Conservation (phyloP, 116 monocot species). For the Trichopus zeylanicus region DNA sequence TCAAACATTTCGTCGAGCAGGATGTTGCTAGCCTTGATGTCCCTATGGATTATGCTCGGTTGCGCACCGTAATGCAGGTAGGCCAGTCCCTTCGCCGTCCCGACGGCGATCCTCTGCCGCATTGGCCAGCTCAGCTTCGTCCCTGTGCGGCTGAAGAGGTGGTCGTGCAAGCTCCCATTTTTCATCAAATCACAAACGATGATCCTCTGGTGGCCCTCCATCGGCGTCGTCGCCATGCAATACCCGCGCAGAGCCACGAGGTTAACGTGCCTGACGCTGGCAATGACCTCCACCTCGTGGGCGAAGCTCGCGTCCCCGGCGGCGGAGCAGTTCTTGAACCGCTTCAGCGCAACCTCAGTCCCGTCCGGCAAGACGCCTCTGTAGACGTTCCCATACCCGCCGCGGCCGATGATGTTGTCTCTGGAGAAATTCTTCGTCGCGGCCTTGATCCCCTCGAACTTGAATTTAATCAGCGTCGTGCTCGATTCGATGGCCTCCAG, state of each 20-base stretch:
- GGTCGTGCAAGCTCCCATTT: constrained; percentile 88
- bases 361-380: constrained; percentile 57
- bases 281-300: constrained; percentile 87
- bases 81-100: constrained; percentile 71
- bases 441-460: constrained; percentile 58
- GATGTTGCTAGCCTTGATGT: constrained; percentile 87
- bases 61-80: constrained; percentile 73
- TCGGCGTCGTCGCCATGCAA: constrained; percentile 58
- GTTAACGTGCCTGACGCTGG: constrained; percentile 84
- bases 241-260: constrained; percentile 75
- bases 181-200: constrained; percentile 80
- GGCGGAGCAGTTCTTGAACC: constrained; percentile 86
- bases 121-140: constrained; percentile 53
- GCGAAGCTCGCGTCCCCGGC: constrained; percentile 65
- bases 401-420: constrained; percentile 66
- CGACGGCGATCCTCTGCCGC: constrained; percentile 65
- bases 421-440: constrained; percentile 62
- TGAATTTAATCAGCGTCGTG: constrained; percentile 54
- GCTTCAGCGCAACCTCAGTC: constrained; percentile 64
- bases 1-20: constrained; percentile 65
- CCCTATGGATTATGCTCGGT: constrained; percentile 79
- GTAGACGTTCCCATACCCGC: constrained; percentile 88
- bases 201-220: constrained; percentile 86
- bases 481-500: constrained; percentile 32
- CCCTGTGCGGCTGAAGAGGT: constrained; percentile 30